These are phyloP conservation scores for Phytophthora meadii DNA, from an alignment of 352 stramenopile species.

Conservation along the genomic window DNA sequence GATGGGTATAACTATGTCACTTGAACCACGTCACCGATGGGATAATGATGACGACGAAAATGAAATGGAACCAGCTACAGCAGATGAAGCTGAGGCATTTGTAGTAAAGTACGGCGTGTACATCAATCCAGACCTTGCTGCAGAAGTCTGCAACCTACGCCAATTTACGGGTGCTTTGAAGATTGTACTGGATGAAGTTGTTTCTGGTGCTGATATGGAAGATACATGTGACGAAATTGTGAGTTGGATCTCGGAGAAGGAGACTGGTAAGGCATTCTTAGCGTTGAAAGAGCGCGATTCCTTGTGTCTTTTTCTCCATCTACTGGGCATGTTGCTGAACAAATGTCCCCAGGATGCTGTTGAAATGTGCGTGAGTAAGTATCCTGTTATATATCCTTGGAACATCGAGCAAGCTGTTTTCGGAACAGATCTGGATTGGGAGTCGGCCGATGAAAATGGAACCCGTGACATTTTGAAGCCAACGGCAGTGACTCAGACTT, in stretches of 20 bases:
- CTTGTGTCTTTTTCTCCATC: conserved; percentile 76
- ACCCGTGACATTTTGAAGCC: conserved; percentile 40
- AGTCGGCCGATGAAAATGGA: conserved; percentile 35
- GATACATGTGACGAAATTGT: conserved; percentile 80
- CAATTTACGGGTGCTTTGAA: conserved; percentile 71
- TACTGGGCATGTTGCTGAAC: conserved; percentile 84
- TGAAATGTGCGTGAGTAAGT: conserved; percentile 74
- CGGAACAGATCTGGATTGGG: conserved; percentile 54
- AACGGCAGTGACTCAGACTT: conserved; percentile 54
- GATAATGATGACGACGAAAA: conserved; percentile 6
- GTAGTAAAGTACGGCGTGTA: conserved; percentile 87
- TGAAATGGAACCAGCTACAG: conserved; percentile 23
- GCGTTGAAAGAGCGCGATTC: conserved; percentile 64
- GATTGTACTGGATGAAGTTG: conserved; percentile 76
- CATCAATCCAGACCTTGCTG: conserved; percentile 82
- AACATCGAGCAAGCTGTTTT: conserved; percentile 86
- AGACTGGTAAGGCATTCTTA: conserved; percentile 52
- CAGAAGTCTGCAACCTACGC: conserved; percentile 79
- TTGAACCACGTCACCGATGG: conserved; percentile 51
- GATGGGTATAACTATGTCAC: conserved; percentile 62
- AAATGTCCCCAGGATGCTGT: conserved; percentile 76
- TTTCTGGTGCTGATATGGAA: conserved; percentile 82
- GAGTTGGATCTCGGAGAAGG: conserved; percentile 77
- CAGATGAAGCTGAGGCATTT: conserved; percentile 70
- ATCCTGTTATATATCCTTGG: conserved; percentile 77